Evolutionary conservation across 1,284 basidiomycete genomes (phyloP), one percentile per base, ranked within the genome.

Genomic region (Omphalotus olearius): DNA sequence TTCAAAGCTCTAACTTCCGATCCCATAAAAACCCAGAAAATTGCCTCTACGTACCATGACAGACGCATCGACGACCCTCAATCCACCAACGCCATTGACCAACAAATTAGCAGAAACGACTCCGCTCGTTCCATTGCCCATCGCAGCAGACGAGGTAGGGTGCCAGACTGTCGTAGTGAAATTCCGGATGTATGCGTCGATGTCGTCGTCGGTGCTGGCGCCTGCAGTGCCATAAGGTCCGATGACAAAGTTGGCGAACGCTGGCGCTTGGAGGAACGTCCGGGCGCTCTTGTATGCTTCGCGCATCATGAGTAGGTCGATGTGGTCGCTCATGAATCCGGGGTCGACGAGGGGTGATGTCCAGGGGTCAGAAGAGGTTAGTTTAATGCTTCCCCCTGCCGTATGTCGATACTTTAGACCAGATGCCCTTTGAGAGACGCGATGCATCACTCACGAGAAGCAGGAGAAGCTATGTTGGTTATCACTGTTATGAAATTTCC

Each of bases 61-160:
- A 1, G 69, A 70, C 2, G 69, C 66, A 58, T 77, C 74, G 25
- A 73, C 67, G 35, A 77, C 64, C 11, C 73, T 62, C 54, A 76
- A 55, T 14, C 68, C 66, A 20, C 53, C 46, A 26, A 70, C 60
- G 9, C 66, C 67, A 50, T 72, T 69, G 17, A 72, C 66, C 9
- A 59, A 57, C 17, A 85, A 64, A 57, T 77, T 71, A 2, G 79
- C 69, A 63, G 64, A 60, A 1, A 65, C 60, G 3, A 67, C 66
- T 3, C 66, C 66, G 42, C 52, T 60, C 0, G 25, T 55, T 2
- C 62, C 62, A 28, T 57, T 54, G 4, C 17, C 16, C 33, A 38
- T 37, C 30, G 37, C 18, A 5, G 46, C 33, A n/a, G 36, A 35
- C 36, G 26, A n/a, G 6, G 18, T 23, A 4, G 42, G 28, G 25